Conservation (phyloP, 176 grass and related monocot species). For the Musa itinerans region DNA sequence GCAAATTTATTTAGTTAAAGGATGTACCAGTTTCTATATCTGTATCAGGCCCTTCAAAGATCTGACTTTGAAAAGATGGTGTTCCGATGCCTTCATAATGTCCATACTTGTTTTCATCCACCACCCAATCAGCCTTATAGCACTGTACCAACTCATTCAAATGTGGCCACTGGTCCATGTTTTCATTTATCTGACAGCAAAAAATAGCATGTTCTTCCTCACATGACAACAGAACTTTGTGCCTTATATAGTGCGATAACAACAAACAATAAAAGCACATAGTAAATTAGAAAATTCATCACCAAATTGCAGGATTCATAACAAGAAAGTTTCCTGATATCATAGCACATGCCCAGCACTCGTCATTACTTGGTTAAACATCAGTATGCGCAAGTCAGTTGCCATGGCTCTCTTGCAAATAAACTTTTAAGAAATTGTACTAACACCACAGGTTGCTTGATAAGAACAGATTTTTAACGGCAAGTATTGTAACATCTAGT, state of each 20-base stretch:
- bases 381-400: neutral
- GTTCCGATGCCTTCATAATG: conserved; percentile 55
- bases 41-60: conserved; percentile 92
- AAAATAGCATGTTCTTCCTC: neutral
- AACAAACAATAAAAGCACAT: neutral
- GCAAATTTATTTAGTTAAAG: neutral
- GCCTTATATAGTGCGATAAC: neutral
- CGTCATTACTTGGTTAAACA: neutral
- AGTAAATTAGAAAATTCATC: neutral
- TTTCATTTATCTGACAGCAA: conserved; percentile 77
- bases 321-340: no score
- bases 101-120: conserved; percentile 86
- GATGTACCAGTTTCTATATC: conserved; percentile 84
- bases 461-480: conserved; percentile 16
- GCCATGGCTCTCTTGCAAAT: neutral
- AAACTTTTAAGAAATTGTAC: neutral
- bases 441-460: neutral
- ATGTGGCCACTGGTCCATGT: conserved; percentile 96
- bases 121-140: conserved; percentile 88
- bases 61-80: conserved; percentile 75
- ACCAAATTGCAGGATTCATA: neutral
- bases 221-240: neutral
- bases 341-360: no score
- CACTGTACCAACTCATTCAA: conserved; percentile 90
- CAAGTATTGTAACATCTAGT: conserved; percentile 12